Percentiles rank a stretch among this genome's conserved stretches.
Conservation (phyloP, 2,329 filamentous ascomycete species). For the Alternaria postmessia region DNA sequence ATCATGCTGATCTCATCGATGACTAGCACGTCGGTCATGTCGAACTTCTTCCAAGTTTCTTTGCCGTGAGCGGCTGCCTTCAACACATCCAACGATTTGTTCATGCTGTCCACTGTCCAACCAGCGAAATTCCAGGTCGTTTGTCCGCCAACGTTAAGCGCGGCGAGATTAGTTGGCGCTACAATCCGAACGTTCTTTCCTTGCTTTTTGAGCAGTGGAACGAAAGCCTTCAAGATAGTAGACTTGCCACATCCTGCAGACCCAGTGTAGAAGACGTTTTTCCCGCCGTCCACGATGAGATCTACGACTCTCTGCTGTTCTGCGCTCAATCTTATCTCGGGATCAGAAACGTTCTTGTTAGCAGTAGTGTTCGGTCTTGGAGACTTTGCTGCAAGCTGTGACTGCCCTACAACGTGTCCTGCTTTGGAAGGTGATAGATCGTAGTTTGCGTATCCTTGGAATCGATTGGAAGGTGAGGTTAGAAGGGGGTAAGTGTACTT, state of each 20-base stretch:
- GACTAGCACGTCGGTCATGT: conserved; percentile 63
- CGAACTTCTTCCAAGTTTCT: conserved; percentile 50
- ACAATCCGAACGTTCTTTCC: conserved; percentile 59
- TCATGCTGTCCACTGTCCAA: conserved; percentile 60
- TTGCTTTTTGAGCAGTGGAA: conserved; percentile 46
- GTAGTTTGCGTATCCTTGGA: neutral
- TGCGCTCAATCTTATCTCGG: conserved; percentile 49
- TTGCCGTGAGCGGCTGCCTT: conserved; percentile 43
- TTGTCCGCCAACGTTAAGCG: conserved; percentile 63
- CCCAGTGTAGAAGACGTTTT: conserved; percentile 71
- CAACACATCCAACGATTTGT: conserved; percentile 51
- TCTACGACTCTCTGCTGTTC: conserved; percentile 62
- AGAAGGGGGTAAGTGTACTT: neutral
- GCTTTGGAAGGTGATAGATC: neutral
- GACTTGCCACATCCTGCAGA: conserved; percentile 69
- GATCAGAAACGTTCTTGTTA: conserved; percentile 3
- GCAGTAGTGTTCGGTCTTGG: neutral
- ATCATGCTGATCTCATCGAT: conserved; percentile 75
- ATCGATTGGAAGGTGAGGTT: neutral
- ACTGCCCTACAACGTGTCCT: neutral
- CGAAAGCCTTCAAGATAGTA: conserved; percentile 62
- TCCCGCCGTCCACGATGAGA: conserved; percentile 57
- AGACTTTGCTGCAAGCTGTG: neutral
- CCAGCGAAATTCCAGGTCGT: conserved; percentile 67
- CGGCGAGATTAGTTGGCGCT: conserved; percentile 68